A percentile compares a stretch with the other conserved stretches of the same genome.
Evolutionary conservation across 805 yeast species (phyloP).

Genomic region (Cyberlindnera veronae): DNA sequence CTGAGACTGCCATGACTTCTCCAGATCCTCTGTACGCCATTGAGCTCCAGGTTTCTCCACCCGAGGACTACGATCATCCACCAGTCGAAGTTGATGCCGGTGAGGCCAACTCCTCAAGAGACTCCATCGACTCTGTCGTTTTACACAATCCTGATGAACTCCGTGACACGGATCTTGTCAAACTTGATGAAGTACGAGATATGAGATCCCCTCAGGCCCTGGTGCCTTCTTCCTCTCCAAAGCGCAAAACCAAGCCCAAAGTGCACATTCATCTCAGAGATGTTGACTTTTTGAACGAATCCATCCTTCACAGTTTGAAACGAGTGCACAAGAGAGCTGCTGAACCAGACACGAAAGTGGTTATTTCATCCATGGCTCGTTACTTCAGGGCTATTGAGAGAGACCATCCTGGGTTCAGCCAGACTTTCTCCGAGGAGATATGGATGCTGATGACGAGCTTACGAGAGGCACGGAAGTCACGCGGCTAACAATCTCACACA

Average conservation of each 20-base stretch:
- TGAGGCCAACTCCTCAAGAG: neutral
- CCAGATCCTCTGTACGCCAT: constrained; percentile 5
- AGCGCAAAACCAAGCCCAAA: neutral
- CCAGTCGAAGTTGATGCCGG: neutral
- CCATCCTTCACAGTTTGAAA: constrained; percentile 42
- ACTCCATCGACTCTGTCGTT: constrained; percentile 7
- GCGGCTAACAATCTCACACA: too few relatives aligned
- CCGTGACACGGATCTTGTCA: too few relatives aligned
- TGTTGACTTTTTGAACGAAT: constrained; percentile 38
- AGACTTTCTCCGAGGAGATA: constrained; percentile 65
- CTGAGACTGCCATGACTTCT: constrained; percentile 23
- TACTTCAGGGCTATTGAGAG: constrained; percentile 44
- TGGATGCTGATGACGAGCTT: constrained; percentile 33
- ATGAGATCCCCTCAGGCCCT: too few relatives aligned
- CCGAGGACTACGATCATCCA: neutral
- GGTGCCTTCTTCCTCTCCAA: neutral
- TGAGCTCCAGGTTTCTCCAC: constrained; percentile 2
- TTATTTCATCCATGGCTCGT: constrained; percentile 42
- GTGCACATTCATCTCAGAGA: neutral
- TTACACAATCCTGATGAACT: constrained; percentile 1
- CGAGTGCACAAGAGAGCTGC: constrained; percentile 51
- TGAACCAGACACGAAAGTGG: constrained; percentile 41
- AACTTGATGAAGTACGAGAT: too few relatives aligned
- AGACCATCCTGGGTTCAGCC: constrained; percentile 59
- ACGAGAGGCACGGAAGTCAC: constrained; percentile 14